Percentiles rank a stretch among this genome's conserved stretches.
phyloP scores from a whole-genome alignment of 108 stramenopile genomes.

The Cyclotella choctawhatcheeana region DNA sequence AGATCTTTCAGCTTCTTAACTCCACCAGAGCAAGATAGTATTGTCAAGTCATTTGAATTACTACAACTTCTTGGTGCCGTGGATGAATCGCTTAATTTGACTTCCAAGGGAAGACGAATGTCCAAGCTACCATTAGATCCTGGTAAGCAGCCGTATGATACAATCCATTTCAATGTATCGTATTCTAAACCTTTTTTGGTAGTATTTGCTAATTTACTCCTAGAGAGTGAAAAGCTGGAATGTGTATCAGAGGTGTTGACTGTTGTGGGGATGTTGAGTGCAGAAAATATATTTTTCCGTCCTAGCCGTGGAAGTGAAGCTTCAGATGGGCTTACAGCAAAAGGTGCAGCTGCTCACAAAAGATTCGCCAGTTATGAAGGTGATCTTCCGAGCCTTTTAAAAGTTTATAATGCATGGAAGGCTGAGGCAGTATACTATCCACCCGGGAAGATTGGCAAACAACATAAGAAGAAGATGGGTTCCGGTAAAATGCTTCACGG shows the following conservation, averaged over 20 bases:
- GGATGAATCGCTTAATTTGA: constrained; percentile 69
- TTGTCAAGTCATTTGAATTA: constrained; percentile 68
- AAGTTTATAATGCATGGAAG: constrained; percentile 93
- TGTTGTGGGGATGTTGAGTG: constrained; percentile 93
- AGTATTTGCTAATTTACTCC: constrained; percentile 73
- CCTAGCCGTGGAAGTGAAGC: constrained; percentile 83
- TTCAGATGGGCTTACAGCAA: constrained; percentile 66
- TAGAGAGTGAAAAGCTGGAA: constrained; percentile 73
- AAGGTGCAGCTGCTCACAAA: constrained; percentile 77
- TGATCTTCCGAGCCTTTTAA: constrained; percentile 92
- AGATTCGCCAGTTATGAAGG: constrained; percentile 90
- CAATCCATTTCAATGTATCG: background rate
- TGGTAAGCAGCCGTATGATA: background rate
- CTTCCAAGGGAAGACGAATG: constrained; percentile 75
- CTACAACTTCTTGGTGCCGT: constrained; percentile 71
- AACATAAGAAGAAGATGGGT: constrained; percentile 28
- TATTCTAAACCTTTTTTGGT: background rate
- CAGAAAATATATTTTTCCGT: constrained; percentile 94
- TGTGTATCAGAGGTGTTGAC: constrained; percentile 93
- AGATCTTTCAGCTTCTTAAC: constrained; percentile 89
- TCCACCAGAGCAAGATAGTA: constrained; percentile 56
- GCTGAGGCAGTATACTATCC: constrained; percentile 71
- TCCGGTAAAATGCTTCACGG: constrained; percentile 65
- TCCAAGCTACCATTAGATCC: constrained; percentile 81
- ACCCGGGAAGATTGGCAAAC: constrained; percentile 42